Conservation (phyloP, 1,284 basidiomycete species). For the Fomitopsis schrenkii region DNA sequence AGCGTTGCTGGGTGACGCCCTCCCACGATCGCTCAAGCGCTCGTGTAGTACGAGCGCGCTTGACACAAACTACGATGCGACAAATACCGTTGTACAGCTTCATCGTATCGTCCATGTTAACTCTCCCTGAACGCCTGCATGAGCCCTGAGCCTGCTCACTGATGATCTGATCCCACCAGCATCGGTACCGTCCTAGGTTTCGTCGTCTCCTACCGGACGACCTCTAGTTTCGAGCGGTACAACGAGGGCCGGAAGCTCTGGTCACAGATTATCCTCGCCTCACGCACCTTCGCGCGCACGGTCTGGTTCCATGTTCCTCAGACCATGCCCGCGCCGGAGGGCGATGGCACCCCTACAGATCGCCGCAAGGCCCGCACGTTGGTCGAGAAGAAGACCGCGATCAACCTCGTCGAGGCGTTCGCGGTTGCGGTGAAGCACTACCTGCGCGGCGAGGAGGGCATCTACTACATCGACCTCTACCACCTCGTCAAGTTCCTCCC, state of each 20-base stretch:
- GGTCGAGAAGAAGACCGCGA: slow-evolving; percentile 65
- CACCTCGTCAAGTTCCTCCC: slow-evolving; percentile 66
- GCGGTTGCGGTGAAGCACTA: slow-evolving; percentile 51
- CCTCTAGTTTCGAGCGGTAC: slow-evolving; percentile 75
- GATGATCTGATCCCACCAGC: slow-evolving; percentile 26
- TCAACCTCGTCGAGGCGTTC: slow-evolving; percentile 56
- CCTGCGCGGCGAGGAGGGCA: slow-evolving; percentile 59
- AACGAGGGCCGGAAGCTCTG: slow-evolving; percentile 69
- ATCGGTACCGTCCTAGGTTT: slow-evolving; percentile 66
- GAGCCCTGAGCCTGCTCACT: neutral
- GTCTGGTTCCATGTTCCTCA: slow-evolving; percentile 62
- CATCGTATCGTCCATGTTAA: no score
- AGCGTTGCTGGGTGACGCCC: no score
- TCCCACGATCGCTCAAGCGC: no score
- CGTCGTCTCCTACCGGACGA: slow-evolving; percentile 65
- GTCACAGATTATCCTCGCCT: slow-evolving; percentile 63
- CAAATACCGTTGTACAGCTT: no score
- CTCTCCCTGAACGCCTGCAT: no score
- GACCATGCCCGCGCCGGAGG: slow-evolving; percentile 20
- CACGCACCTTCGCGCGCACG: slow-evolving; percentile 51
- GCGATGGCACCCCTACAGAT: slow-evolving; percentile 27
- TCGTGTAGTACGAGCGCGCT: no score
- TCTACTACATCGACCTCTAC: slow-evolving; percentile 51
- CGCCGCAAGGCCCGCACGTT: slow-evolving; percentile 42
- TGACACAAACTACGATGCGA: no score